Evolutionary conservation across 139 green algal genomes (phyloP), one percentile per base, ranked within the genome.

Genomic region (Chlamydomonas applanata): DNA sequence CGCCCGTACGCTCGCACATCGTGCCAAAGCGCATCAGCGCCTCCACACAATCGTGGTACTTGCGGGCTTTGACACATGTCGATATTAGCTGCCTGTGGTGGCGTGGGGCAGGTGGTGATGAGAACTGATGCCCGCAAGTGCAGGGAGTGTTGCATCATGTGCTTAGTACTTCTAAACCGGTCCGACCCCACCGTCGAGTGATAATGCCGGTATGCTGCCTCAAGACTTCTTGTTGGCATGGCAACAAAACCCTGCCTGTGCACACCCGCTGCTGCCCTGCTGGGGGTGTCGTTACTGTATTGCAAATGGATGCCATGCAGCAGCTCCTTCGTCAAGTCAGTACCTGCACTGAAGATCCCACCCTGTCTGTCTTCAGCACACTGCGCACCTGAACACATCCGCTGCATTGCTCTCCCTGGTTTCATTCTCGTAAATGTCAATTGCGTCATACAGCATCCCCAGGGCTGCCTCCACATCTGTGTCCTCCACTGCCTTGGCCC

Each of bases 1-100:
- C 71, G 20, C 57, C 61, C 4, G 35, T 32, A 27, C 56, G 45
- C 9, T 91, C 83, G 57, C 83, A 93, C 0, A 86, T 75, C 0
- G 78, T 69, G 16, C 85, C 91, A 82, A 92, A 91, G 1, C 84
- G 79, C 80, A 94, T 78, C 27, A 87, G 79, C 62, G 88, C 60
- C 52, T 70, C 66, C 1, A 83, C 84, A 0, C 86, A 88, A 20
- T 93, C 89, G 1, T n/a, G 57, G 69, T 80, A 91, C 3, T 70
- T 52, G 40, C 78, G 79, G 69, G 40, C 30, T 25, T 57, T 69
- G 45, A 76, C 25, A 64, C 27, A 35, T 46, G 45, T 60, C 20
- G 22, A 7, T 53, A 20, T 56, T 3, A 46, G 45, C 14, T 67
- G 76, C 72, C 76, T 78, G 60, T 54, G 53, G 25, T 30, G 27